Base-by-base conservation (phyloP, 345 rosid species). In the Brassica rapa region DNA sequence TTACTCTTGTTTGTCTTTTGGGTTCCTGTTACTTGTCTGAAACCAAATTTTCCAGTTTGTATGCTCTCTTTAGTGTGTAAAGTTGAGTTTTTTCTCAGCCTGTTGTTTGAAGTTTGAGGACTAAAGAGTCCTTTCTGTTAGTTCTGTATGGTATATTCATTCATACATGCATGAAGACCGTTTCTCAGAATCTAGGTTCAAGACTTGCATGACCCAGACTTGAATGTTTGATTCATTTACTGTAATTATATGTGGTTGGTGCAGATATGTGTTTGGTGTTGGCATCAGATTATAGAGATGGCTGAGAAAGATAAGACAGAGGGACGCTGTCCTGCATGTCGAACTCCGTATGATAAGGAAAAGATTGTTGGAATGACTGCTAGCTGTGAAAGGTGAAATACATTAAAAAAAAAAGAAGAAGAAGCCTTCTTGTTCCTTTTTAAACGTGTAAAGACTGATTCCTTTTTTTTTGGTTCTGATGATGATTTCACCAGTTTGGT, bases 271-370 rank as follows among this genome's bases (percentile, higher is more conserved):
- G 91, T 94, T 68, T 94, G 98, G 97, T 94, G 98, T 64, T 94
- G 98, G 98, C 91, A 94, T 85, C 98, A 94, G 65, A 82, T 94
- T 55, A 91, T 88, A 89, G 97, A 92, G 72, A 92, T 94, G 97
- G 98, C 98, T 8, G 98, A 92, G 84, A 94, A 92, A 86, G 97
- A 91, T 80, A 91, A 86, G 21, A 75, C 87, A 27, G 94, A 89
- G 73, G 97, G 98, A 62, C 89, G 88, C 16, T 94, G 98, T 82
- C 98, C 98, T 5, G 98, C 98, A 25, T 94, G 98, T 57, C 98
- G 98, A 55, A 32, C 82, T 27, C 82, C 91, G 32, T 94, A 94
- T 85, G 97, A 94, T 88, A 94, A 94, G 83, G 95, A 92, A 77
- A 94, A 87, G 86, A 88, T 92, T 75, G 97, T 90, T 39, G 98